A percentile compares a stretch with the other conserved stretches of the same genome.
Conservation (phyloP, 148 eudicot species). For the Pouteria glomerata region DNA sequence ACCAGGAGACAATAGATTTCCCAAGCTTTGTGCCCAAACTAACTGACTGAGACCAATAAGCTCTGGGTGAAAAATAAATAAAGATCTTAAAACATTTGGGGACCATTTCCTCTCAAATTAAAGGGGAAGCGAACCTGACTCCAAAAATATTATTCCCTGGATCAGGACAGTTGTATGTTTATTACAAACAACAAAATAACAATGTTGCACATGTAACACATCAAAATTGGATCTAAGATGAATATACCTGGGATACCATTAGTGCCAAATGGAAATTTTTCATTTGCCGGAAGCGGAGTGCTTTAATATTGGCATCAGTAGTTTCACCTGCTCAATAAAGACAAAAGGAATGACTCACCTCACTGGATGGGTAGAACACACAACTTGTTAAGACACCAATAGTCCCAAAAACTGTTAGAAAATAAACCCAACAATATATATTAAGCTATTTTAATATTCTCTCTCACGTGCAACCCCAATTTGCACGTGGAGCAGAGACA, state of each 20-base stretch:
- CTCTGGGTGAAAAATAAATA: not conserved
- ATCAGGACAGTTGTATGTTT: not conserved
- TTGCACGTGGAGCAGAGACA: too few species aligned
- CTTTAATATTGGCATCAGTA: constrained; percentile 48
- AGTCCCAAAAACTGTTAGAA: too few species aligned
- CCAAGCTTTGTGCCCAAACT: not conserved
- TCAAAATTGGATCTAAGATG: not conserved
- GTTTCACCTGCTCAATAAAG: constrained; percentile 69
- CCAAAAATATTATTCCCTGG: not conserved
- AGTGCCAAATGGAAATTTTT: constrained; percentile 90
- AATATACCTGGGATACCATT: constrained; percentile 89
- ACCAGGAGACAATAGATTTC: not conserved
- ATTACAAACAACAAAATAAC: not conserved
- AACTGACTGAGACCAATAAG: not conserved
- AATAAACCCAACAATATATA: too few species aligned
- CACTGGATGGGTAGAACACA: not conserved
- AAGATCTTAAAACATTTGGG: not conserved
- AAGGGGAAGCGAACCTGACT: not conserved
- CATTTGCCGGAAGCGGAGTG: constrained; percentile 81
- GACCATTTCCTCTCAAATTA: not conserved
- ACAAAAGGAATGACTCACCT: constrained; percentile 3
- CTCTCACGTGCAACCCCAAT: too few species aligned
- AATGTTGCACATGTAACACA: not conserved
- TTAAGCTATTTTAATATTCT: too few species aligned
- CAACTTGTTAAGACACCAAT: too few species aligned